phyloP scores from a whole-genome alignment of 1,284 basidiomycete species.

The Sparassis latifolia region DNA sequence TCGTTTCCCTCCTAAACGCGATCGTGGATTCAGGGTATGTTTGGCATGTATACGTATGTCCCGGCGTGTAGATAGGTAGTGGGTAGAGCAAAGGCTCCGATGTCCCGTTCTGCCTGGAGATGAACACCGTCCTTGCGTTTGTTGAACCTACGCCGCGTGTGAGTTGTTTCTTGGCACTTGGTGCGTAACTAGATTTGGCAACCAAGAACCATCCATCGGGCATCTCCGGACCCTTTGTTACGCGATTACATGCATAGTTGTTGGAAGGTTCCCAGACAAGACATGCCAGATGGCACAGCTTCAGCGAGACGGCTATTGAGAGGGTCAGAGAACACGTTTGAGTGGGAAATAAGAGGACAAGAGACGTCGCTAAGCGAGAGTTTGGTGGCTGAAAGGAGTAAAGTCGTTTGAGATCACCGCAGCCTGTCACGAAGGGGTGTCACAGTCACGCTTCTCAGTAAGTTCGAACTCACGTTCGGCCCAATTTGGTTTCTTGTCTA shows the following conservation, averaged over 20 bases:
- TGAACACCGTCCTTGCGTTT: too few species aligned
- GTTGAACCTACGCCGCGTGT: too few species aligned
- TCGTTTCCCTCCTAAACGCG: too few species aligned
- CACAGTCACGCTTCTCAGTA: constrained; percentile 27
- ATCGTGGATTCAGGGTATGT: too few species aligned
- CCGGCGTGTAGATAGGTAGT: too few species aligned
- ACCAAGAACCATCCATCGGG: constrained; percentile 9
- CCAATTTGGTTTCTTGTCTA: constrained; percentile 29
- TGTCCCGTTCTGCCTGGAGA: too few species aligned
- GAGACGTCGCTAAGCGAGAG: not conserved
- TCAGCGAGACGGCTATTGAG: not conserved
- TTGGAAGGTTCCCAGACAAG: too few species aligned
- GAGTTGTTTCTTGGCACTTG: too few species aligned
- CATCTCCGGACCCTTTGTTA: constrained; percentile 9
- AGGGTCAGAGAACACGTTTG: not conserved
- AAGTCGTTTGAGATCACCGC: not conserved
- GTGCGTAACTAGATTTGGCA: constrained; percentile 4
- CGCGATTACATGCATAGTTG: not conserved
- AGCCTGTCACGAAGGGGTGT: constrained; percentile 7
- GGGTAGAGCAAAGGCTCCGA: too few species aligned
- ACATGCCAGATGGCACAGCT: constrained; percentile 1
- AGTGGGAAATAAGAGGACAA: not conserved
- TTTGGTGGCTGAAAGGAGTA: not conserved
- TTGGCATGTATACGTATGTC: too few species aligned
- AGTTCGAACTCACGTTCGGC: constrained; percentile 24